Conservation (phyloP, 148 eudicot species). For the Rhododendron ovatum region DNA sequence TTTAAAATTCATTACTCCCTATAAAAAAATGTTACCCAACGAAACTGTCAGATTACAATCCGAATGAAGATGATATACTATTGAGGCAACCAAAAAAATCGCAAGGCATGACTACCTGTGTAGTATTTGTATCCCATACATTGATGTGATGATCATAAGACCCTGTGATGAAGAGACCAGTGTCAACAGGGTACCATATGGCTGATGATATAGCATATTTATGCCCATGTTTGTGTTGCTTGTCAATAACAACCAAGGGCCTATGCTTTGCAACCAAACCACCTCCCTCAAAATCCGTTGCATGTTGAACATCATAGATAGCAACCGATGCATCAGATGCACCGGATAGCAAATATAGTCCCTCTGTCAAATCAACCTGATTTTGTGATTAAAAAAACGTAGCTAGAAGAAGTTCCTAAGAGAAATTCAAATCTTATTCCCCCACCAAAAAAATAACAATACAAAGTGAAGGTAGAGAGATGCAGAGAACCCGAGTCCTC, state of each 20-base stretch:
- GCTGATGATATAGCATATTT: constrained; percentile 84
- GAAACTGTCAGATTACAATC: background rate
- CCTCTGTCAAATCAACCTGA: constrained; percentile 63
- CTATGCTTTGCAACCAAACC: constrained; percentile 65
- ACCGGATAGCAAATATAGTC: constrained; percentile 79
- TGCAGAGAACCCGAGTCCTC: background rate
- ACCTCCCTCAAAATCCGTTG: constrained; percentile 57
- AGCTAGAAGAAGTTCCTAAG: constrained; percentile 19
- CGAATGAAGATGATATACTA: background rate
- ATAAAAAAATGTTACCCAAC: background rate
- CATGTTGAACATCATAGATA: constrained; percentile 74
- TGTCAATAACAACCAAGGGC: constrained; percentile 55
- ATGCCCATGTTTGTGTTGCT: constrained; percentile 83
- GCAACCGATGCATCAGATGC: constrained; percentile 91
- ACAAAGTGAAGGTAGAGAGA: background rate
- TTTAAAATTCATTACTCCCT: constrained; percentile 86
- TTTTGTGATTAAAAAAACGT: constrained; percentile 41
- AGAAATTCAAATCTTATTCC: background rate
- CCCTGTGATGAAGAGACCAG: constrained; percentile 86
- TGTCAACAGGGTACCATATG: constrained; percentile 93
- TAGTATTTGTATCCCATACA: constrained; percentile 95
- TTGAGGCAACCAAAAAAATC: background rate
- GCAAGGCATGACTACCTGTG: constrained; percentile 46
- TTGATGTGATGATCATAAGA: constrained; percentile 88
- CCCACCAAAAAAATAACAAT: background rate